Percentiles rank a stretch among this genome's conserved stretches.
phyloP scores from a whole-genome alignment of 805 yeast genomes.

The Teunomyces aglyptinius region DNA sequence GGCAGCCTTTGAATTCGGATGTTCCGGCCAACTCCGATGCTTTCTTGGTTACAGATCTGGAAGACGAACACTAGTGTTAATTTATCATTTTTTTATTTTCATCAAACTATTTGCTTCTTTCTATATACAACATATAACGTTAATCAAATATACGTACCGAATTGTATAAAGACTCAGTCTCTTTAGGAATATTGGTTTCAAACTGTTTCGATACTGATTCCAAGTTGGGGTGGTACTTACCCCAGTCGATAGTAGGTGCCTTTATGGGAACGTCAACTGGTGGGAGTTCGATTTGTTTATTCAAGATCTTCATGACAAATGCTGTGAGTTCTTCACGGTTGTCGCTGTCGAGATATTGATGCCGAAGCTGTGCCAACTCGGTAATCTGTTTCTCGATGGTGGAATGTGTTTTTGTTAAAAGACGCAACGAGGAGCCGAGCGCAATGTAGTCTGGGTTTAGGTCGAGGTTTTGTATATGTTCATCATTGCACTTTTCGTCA shows the following conservation, averaged over 20 bases:
- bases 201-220: constrained; percentile 20
- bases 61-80: constrained; percentile 32
- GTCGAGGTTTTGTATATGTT: constrained; percentile 13
- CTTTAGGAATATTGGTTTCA: constrained; percentile 8
- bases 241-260: constrained; percentile 38
- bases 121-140: constrained; percentile 6
- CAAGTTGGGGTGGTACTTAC: constrained; percentile 33
- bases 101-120: not conserved
- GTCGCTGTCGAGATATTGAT: constrained; percentile 13
- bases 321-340: constrained; percentile 25
- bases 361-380: constrained; percentile 29
- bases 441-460: constrained; percentile 38
- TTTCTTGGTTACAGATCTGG: constrained; percentile 43
- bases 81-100: too few species aligned
- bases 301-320: constrained; percentile 34
- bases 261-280: constrained; percentile 29
- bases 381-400: constrained; percentile 29
- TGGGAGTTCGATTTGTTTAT: constrained; percentile 34
- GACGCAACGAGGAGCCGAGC: constrained; percentile 30
- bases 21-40: constrained; percentile 44
- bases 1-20: constrained; percentile 40
- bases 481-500: constrained; percentile 6
- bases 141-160: constrained; percentile 24
- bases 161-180: constrained; percentile 17
- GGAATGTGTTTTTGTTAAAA: constrained; percentile 21